A percentile compares a stretch with the other conserved stretches of the same genome.
Conservation (phyloP, 805 yeast species). For the Suhomyces prunicola region DNA sequence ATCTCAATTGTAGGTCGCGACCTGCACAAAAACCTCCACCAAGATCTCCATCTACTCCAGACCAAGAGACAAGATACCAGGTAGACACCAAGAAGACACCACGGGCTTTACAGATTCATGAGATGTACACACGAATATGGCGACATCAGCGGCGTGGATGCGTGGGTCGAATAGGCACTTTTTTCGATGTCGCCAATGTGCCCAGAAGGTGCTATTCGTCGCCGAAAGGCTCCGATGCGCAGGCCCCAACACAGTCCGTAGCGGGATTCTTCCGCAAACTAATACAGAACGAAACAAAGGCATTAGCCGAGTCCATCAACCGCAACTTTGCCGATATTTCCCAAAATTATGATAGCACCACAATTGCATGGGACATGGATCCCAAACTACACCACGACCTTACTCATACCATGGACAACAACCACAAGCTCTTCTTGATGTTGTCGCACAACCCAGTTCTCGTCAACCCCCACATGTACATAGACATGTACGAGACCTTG, state of each 20-base stretch:
- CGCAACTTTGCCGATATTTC: constrained; percentile 2
- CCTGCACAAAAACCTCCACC: not conserved
- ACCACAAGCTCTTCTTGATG: constrained; percentile 27
- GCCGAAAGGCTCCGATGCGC: not conserved
- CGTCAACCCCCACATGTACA: constrained; percentile 28
- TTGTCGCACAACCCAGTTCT: constrained; percentile 30
- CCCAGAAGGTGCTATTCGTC: not conserved
- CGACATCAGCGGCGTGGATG: not conserved
- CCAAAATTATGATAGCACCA: not conserved
- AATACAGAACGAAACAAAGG: constrained; percentile 11
- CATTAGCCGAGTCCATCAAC: constrained; percentile 7
- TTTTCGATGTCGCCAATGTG: not conserved
- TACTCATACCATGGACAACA: constrained; percentile 23
- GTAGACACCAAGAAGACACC: too few species aligned
- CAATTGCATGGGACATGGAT: constrained; percentile 4
- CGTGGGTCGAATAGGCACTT: not conserved
- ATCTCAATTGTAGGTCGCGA: not conserved
- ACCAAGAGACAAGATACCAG: too few species aligned
- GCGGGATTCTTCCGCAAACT: constrained; percentile 7
- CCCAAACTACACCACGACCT: constrained; percentile 17
- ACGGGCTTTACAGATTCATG: not conserved
- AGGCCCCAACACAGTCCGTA: not conserved
- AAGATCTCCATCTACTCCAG: too few species aligned
- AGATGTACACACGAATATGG: constrained; percentile 2
- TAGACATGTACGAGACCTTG: constrained; percentile 15